These are phyloP conservation scores for Oryza coarctata DNA, from an alignment of 176 grass and related monocot species.

Conservation along the genomic window DNA sequence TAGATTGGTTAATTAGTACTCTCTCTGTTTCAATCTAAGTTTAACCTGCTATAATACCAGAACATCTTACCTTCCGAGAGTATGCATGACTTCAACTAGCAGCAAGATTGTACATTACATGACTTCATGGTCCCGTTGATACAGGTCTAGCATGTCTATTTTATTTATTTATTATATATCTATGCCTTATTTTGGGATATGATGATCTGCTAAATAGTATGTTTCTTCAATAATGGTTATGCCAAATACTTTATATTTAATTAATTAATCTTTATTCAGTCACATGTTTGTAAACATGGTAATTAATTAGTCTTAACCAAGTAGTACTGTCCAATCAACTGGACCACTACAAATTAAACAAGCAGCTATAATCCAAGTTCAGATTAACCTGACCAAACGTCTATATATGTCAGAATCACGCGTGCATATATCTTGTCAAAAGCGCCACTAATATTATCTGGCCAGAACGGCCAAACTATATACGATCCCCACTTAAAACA, in stretches of 20 bases:
- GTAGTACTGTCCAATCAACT: background rate
- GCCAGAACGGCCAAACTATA: constrained; percentile 1
- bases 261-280: background rate
- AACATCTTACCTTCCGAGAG: too few relatives aligned
- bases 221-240: background rate
- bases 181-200: too few relatives aligned
- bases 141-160: too few relatives aligned
- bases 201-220: too few relatives aligned
- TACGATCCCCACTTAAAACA: background rate
- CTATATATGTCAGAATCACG: background rate
- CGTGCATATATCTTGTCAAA: constrained; percentile 25
- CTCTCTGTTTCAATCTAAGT: too few relatives aligned
- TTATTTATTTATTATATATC: too few relatives aligned
- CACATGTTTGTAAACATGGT: background rate
- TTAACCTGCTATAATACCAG: too few relatives aligned
- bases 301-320: background rate
- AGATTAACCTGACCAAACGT: background rate
- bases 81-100: too few relatives aligned
- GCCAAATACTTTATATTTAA: background rate
- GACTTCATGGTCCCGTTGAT: too few relatives aligned
- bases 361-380: background rate
- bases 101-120: too few relatives aligned
- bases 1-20: too few relatives aligned
- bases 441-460: background rate
- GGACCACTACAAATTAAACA: background rate